Evolutionary conservation across 1,284 basidiomycete genomes (phyloP), one percentile per base, ranked within the genome.

Genomic region (Rhizoctonia solani): DNA sequence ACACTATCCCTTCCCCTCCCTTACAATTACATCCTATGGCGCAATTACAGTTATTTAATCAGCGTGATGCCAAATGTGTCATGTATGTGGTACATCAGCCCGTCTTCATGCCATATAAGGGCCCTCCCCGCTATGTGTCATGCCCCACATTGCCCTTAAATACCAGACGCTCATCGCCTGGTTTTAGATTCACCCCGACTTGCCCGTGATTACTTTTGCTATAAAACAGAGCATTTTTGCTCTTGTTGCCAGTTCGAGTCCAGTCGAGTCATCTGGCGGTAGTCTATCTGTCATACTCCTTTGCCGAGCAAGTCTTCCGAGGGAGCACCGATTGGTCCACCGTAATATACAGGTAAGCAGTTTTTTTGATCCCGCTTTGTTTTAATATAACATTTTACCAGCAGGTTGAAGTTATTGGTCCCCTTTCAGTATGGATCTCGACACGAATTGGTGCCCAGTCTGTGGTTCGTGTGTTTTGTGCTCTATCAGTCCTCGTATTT

Each of bases 371-470:
- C 30, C 34, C 34, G 8, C 9, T 30, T 32, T 16, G 56, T 44
- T 34, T 8, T 39, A 39, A 39, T n/a, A 49, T 21, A 44, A 6
- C 41, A 5, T 6, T 16, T 11, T 49, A 13, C n/a, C 21, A 4
- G 21, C 5, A 3, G 8, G 5, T 49, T 21, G 44, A 11, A 6
- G 6, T 49, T 27, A 4, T 37, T 37, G 42, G 32, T 13, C 16
- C 49, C 29, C 37, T 16, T 29, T 21, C 19, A 21, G 14, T 29
- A 65, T 65, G 59, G 59, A 65, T 23, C 14, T 65, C 21, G 59
- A 65, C 47, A 65, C 59, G 27, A 65, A 65, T 49, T 65, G 59
- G 59, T 65, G 59, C 49, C 59, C 59, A 47, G 49, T 65, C 37
- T 65, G 59, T 39, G 59, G 59, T 65, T 42, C 16, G 59, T 65